Base-by-base conservation (phyloP, 2,329 filamentous ascomycete species). In the Exophiala bonariae region DNA sequence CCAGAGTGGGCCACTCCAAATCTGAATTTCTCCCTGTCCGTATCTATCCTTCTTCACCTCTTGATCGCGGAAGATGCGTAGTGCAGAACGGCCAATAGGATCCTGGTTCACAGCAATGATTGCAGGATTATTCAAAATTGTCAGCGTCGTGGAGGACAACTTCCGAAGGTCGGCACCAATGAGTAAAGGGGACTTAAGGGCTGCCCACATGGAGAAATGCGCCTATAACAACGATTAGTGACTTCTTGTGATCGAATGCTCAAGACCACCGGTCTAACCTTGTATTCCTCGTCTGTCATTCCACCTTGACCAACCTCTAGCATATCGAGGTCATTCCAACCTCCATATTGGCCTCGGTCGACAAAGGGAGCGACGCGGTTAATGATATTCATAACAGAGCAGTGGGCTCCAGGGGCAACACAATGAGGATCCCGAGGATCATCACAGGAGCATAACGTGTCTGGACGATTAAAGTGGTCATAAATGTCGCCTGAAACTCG, bases 51-150 rank as follows among this genome's bases (percentile, higher is more conserved):
- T 60, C 41, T 71, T 66, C 20, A 66, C 55, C 9, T 71, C 66
- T 28, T 65, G 60, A 55, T 73, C 70, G 41, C 71, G 67, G 71
- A 73, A 78, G 33, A 70, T 66, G 11, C 75, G 68, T 14, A 67
- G 59, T 2, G 69, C 74, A 9, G 67, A 65, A 18, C 56, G 63
- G 3, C 72, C 70, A 13, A 64, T 58, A 0, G 72, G 66, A 51
- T 77, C 74, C 53, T 77, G 74, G 47, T 67, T 73, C 47, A 77
- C 61, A 16, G 74, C 73, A 33, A 77, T 66, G 49, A 77, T 66
- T 30, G 73, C 74, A 0, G 73, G 70, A 53, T 77, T 75, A 42
- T 68, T 69, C 53, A 69, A 63, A 55, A 77, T 75, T 48, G 69
- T 68, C 28, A 74, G 65, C 31, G 69, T 67, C 8, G 63, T 57